These are phyloP conservation scores for Euphrasia arctica DNA, from an alignment of 305 asterid genomes.

Conservation along the genomic window DNA sequence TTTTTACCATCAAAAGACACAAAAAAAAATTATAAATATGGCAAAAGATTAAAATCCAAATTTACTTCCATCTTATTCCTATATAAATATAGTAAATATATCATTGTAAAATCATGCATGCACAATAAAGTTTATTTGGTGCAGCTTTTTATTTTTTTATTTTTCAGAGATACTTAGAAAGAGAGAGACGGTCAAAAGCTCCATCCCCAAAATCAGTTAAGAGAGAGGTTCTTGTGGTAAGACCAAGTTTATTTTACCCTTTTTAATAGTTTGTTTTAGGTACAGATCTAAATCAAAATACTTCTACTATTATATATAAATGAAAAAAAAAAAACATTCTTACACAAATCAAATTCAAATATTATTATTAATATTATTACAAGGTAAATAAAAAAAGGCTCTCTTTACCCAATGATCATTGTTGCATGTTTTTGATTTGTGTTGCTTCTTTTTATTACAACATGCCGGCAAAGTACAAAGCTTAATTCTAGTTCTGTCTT, in stretches of 20 bases:
- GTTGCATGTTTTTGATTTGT: too few relatives aligned
- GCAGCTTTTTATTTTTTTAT: neutral
- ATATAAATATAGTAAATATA: neutral
- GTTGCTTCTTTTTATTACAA: slow-evolving; percentile 24
- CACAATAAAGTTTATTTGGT: slow-evolving; percentile 27
- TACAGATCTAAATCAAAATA: slow-evolving; percentile 32
- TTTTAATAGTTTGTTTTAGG: slow-evolving; percentile 34
- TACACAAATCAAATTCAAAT: slow-evolving; percentile 23
- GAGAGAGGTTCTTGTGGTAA: slow-evolving; percentile 34
- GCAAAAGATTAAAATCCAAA: slow-evolving; percentile 11
- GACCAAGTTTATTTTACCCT: slow-evolving; percentile 12
- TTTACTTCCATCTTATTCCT: neutral
- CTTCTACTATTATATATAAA: neutral
- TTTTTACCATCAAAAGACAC: slow-evolving; percentile 23
- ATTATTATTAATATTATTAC: slow-evolving; percentile 16
- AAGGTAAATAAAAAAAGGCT: slow-evolving; percentile 10
- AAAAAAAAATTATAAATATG: slow-evolving; percentile 13
- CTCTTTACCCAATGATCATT: slow-evolving; percentile 36
- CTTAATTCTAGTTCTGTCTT: slow-evolving; percentile 27
- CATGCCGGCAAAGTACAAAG: slow-evolving; percentile 61
- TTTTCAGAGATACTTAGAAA: too few relatives aligned
- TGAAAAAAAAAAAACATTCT: neutral
- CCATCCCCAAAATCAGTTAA: slow-evolving; percentile 43
- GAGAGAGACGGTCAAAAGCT: slow-evolving; percentile 41
- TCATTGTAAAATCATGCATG: slow-evolving; percentile 34